Evolutionary conservation across 2,329 filamentous ascomycete genomes (phyloP), one percentile per base, ranked within the genome.

Genomic region (Gremmenia infestans): DNA sequence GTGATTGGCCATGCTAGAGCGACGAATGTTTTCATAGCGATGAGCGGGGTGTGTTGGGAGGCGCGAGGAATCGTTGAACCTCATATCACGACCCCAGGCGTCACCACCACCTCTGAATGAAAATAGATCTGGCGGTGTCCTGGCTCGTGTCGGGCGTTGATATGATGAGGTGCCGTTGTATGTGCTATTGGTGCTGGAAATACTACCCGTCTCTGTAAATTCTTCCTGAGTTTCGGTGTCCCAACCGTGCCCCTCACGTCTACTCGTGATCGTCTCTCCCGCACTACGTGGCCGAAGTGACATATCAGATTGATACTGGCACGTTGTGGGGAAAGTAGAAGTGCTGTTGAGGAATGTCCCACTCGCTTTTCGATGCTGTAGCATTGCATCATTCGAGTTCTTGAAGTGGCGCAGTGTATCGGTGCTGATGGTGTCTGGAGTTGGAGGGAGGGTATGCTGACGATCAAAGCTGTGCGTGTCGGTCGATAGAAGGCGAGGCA

Each of bases 381-480:
- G 49, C 17, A 80, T 65, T 0, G 75, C 76, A 45, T 83, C 80
- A 52, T 76, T 74, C 0, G 80, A 82, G 48, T 73, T 75, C 58
- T 81, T 74, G 56, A 75, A 78, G 14, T 74, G 73, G 5, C 75
- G 73, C 36, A 71, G 57, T 2, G 67, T 71, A 40, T 59, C 65
- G 5, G 67, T 70, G 52, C 65, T 63, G 52, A 70, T 62, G 2
- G 70, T 71, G 53, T 71, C 70, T n/a, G 70, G 70, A 3, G 70
- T 71, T 4, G 70, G 70, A 52, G 70, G 70, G 14, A 71, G 58
- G 6, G 54, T 52, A 12, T 65, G 63, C 19, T 63, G 60, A 19
- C 56, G 53, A 50, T 75, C 57, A 63, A 72, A 70, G 73, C 75
- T 59, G 70, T 69, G 5, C 71, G 58, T 55, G 72, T 65, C n/a